Percentiles rank a stretch among this genome's conserved stretches.
These are phyloP conservation scores for Xylona heveae DNA, from an alignment of 495 filamentous ascomycete genomes.

Conservation along the genomic window DNA sequence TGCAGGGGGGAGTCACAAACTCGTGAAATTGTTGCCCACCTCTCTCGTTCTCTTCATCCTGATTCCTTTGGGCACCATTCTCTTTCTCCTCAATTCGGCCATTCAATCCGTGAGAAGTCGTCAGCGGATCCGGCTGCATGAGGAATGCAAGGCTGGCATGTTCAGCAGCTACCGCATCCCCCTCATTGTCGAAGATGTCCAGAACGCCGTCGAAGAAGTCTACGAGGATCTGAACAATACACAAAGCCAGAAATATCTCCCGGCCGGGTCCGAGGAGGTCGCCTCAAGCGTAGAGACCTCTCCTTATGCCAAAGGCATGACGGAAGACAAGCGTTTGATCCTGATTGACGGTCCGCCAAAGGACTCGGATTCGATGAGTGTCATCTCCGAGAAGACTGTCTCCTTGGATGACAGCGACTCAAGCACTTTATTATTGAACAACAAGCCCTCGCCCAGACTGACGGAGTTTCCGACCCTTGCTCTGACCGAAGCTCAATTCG, in stretches of 20 bases:
- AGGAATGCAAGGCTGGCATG: constrained; percentile 42
- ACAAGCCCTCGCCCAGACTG: constrained; percentile 1
- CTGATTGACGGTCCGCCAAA: too few relatives aligned
- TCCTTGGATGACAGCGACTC: too few relatives aligned
- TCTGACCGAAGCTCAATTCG: constrained; percentile 57
- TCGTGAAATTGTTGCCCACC: constrained; percentile 27
- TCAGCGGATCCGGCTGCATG: constrained; percentile 54
- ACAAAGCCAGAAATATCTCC: constrained; percentile 39
- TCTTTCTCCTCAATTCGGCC: constrained; percentile 54
- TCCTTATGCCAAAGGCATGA: too few relatives aligned
- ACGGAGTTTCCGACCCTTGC: constrained; percentile 45
- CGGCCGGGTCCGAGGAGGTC: constrained; percentile 17
- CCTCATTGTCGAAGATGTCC: constrained; percentile 49
- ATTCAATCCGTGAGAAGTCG: constrained; percentile 53
- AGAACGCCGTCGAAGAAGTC: constrained; percentile 47
- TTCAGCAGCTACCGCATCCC: constrained; percentile 52
- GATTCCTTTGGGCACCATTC: constrained; percentile 40
- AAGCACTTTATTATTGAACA: too few relatives aligned
- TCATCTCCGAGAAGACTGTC: too few relatives aligned
- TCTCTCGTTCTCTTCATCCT: constrained; percentile 40
- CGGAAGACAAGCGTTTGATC: too few relatives aligned
- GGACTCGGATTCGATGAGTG: too few relatives aligned
- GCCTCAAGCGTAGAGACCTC: constrained; percentile 5
- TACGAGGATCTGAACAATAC: constrained; percentile 46
- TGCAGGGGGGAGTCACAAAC: constrained; percentile 12